Evolutionary conservation across 164 flowering plant genomes (phyloP).

Genomic region (Taxillus chinensis): DNA sequence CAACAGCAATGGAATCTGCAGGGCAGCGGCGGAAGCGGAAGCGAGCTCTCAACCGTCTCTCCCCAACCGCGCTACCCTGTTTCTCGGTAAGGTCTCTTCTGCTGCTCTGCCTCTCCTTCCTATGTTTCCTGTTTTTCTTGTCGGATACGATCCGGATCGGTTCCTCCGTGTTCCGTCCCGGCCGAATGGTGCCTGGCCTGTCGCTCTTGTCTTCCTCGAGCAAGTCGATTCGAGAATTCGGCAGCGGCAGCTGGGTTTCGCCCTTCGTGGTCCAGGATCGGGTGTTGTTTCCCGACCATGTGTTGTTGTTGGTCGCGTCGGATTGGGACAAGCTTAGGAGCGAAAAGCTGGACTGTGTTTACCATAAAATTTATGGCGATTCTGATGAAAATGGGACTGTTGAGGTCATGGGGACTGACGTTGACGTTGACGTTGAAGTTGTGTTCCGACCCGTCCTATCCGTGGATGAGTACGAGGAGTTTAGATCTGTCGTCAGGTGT

Average conservation of each 20-base stretch:
- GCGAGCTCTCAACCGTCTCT: conserved; percentile 11
- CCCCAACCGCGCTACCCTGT: neutral
- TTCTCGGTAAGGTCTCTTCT: conserved; percentile 26
- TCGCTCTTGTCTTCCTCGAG: conserved; percentile 17
- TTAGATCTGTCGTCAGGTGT: conserved; percentile 48
- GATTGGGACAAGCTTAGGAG: neutral
- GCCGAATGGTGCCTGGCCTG: conserved; percentile 14
- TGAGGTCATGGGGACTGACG: neutral
- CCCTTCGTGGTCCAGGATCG: conserved; percentile 26
- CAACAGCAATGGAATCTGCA: conserved; percentile 16
- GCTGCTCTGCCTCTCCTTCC: conserved; percentile 26
- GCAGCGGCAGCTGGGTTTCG: neutral
- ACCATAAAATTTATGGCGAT: conserved; percentile 4
- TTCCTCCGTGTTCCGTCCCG: conserved; percentile 23
- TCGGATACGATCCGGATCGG: conserved; percentile 13
- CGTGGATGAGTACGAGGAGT: conserved; percentile 41
- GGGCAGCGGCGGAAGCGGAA: conserved; percentile 42
- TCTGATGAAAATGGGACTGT: neutral
- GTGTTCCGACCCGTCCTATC: conserved; percentile 29
- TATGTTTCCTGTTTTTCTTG: conserved; percentile 18
- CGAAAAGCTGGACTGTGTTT: conserved; percentile 30
- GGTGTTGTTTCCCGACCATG: conserved; percentile 65
- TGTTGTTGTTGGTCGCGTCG: conserved; percentile 30
- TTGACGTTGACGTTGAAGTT: neutral
- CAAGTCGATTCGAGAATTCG: conserved; percentile 13